Conservation (phyloP, 495 filamentous ascomycete species). For the Aspergillus indologenus region DNA sequence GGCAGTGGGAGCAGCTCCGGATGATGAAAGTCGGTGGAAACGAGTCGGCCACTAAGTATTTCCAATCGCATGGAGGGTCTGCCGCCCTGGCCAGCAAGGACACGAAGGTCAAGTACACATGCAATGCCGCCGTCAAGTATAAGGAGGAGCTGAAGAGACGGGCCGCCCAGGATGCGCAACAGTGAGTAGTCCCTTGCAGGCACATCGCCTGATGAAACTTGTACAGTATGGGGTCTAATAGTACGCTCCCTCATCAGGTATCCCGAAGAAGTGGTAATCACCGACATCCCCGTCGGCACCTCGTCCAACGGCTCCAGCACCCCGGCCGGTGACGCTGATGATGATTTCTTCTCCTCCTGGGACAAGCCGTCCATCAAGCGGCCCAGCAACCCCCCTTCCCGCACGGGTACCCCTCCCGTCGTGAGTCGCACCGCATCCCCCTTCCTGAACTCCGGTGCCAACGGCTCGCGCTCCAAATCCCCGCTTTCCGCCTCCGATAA, state of each 20-base stretch:
- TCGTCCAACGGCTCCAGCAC: slow-evolving; percentile 63
- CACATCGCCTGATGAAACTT: not conserved
- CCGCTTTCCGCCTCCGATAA: slow-evolving; percentile 67
- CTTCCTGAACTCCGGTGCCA: slow-evolving; percentile 71
- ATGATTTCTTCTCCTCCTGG: slow-evolving; percentile 99
- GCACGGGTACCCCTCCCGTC: slow-evolving; percentile 83
- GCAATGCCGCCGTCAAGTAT: slow-evolving; percentile 84
- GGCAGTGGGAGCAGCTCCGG: slow-evolving; percentile 98
- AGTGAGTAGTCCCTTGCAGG: slow-evolving; percentile 51
- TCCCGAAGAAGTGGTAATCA: slow-evolving; percentile 82
- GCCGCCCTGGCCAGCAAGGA: slow-evolving; percentile 95
- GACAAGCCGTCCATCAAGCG: slow-evolving; percentile 97
- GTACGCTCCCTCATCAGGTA: slow-evolving; percentile 52
- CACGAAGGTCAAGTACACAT: slow-evolving; percentile 93
- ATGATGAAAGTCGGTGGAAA: slow-evolving; percentile 99
- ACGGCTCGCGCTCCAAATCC: slow-evolving; percentile 73
- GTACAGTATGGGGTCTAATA: slow-evolving; percentile 6
- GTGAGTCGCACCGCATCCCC: slow-evolving; percentile 82
- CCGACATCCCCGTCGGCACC: slow-evolving; percentile 61
- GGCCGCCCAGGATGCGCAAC: slow-evolving; percentile 72
- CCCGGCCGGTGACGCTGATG: slow-evolving; percentile 71
- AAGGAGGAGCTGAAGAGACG: slow-evolving; percentile 90
- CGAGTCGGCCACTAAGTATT: slow-evolving; percentile 96
- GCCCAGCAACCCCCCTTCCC: slow-evolving; percentile 88
- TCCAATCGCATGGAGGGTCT: slow-evolving; percentile 90